These are phyloP conservation scores for Phytophthora fragariaefolia DNA, from an alignment of 352 stramenopile genomes.

Conservation along the genomic window DNA sequence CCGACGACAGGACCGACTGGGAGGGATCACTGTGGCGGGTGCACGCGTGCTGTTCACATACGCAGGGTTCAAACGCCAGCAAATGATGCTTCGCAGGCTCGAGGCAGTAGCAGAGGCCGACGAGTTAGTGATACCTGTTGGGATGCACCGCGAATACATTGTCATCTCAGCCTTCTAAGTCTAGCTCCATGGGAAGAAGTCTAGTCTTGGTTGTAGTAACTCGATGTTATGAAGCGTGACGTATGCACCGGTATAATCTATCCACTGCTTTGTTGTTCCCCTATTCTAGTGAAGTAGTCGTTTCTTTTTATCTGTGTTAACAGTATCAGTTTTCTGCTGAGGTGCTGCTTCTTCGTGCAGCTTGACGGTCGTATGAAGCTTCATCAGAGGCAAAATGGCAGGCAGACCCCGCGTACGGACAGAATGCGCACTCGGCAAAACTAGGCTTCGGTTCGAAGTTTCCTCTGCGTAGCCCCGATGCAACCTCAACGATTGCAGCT, in stretches of 20 bases:
- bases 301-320: no score
- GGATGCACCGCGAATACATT: constrained; percentile 23
- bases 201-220: neutral
- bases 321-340: constrained; percentile 2
- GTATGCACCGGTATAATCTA: constrained; percentile 11
- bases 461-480: constrained; percentile 44
- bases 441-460: constrained; percentile 62
- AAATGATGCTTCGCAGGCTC: constrained; percentile 47
- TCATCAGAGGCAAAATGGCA: constrained; percentile 46
- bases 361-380: constrained; percentile 21
- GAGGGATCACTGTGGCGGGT: constrained; percentile 57
- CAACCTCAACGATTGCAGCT: constrained; percentile 46
- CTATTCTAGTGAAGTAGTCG: no score
- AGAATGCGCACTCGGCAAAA: constrained; percentile 76
- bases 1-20: constrained; percentile 53
- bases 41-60: constrained; percentile 63
- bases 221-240: constrained; percentile 26
- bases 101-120: constrained; percentile 44
- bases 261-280: no score
- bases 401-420: constrained; percentile 68
- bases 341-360: constrained; percentile 4
- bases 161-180: constrained; percentile 18
- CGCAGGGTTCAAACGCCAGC: constrained; percentile 61
- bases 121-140: neutral
- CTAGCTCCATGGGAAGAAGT: neutral